These are phyloP conservation scores for Echinochloa phyllopogon DNA, from an alignment of 176 grass and related monocot genomes.

Conservation along the genomic window DNA sequence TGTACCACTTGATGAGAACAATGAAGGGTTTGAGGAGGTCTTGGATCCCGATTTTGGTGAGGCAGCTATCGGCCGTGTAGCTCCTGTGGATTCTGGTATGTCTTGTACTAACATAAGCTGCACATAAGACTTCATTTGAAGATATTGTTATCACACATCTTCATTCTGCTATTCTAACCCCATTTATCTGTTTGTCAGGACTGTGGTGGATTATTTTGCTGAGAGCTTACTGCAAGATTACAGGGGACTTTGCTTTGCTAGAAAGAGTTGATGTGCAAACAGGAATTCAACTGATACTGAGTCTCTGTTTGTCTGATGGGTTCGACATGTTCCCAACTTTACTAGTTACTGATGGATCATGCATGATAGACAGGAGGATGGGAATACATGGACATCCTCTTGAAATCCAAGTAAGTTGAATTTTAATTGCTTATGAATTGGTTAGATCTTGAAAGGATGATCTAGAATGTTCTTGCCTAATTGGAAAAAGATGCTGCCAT, in stretches of 20 bases:
- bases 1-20: conserved; percentile 67
- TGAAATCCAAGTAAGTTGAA: conserved; percentile 75
- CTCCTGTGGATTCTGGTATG: conserved; percentile 84
- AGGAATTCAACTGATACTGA: conserved; percentile 77
- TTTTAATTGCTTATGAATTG: not conserved
- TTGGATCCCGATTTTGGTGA: conserved; percentile 87
- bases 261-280: conserved; percentile 88
- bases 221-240: conserved; percentile 87
- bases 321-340: conserved; percentile 90
- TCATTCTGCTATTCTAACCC: conserved; percentile 19
- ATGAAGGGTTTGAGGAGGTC: conserved; percentile 78
- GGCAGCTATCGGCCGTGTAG: conserved; percentile 82
- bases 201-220: conserved; percentile 92
- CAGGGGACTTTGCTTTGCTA: conserved; percentile 65
- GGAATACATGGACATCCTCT: conserved; percentile 92
- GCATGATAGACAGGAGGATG: conserved; percentile 92
- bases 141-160: not conserved
- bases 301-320: conserved; percentile 79
- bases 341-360: conserved; percentile 84
- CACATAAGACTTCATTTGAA: not conserved
- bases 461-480: conserved; percentile 1
- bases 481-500: not conserved
- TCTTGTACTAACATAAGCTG: conserved; percentile 5
- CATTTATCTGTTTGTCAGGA: conserved; percentile 52
- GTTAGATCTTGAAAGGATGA: not conserved